A percentile compares a stretch with the other conserved stretches of the same genome.
Conservation (phyloP, 208 protist genomes). For the Crithidia bombi region DNA sequence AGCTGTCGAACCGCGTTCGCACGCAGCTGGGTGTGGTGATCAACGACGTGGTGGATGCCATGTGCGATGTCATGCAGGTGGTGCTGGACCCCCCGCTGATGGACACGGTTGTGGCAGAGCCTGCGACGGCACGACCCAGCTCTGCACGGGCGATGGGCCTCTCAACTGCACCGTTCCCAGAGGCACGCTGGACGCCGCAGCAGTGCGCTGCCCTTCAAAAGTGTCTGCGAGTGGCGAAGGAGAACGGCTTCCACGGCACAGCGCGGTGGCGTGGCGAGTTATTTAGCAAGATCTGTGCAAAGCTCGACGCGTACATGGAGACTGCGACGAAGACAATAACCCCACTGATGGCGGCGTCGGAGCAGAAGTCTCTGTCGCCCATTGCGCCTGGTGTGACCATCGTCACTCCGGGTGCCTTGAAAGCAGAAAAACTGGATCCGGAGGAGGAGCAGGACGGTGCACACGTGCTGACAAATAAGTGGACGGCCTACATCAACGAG, state of each 20-base stretch:
- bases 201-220: conserved; percentile 5
- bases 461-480: conserved; percentile 21
- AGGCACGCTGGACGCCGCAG: conserved; percentile 14
- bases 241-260: conserved; percentile 38
- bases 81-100: conserved; percentile 5
- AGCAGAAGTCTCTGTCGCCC: neutral
- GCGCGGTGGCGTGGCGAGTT: conserved; percentile 44
- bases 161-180: neutral
- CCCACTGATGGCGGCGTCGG: neutral
- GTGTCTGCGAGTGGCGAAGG: conserved; percentile 32
- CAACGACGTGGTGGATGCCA: conserved; percentile 42
- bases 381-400: neutral
- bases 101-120: neutral
- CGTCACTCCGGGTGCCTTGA: neutral
- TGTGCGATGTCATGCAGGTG: conserved; percentile 44
- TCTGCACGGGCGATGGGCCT: neutral
- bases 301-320: conserved; percentile 11
- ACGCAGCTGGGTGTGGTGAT: conserved; percentile 34
- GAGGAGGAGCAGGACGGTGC: conserved; percentile 9
- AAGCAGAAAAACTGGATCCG: neutral
- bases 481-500: conserved; percentile 14
- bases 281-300: conserved; percentile 20
- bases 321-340: neutral
- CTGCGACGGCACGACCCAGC: neutral
- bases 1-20: conserved; percentile 38